Evolutionary conservation across 345 rosid genomes (phyloP).

Genomic region (Sonneratia caseolaris): DNA sequence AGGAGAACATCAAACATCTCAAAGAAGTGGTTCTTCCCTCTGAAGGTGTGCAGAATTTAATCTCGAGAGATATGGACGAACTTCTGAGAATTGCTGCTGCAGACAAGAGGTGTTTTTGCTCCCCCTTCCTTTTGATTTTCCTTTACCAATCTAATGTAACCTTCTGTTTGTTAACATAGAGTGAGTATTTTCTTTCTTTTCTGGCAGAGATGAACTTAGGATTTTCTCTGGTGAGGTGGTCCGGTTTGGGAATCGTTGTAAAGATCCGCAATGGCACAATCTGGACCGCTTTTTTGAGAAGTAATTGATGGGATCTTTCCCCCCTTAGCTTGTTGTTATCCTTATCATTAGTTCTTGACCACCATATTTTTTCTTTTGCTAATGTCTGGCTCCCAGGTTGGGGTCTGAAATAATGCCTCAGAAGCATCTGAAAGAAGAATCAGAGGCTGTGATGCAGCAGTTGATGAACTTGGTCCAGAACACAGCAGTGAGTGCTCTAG

Average conservation of each 20-base stretch:
- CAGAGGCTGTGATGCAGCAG: constrained; percentile 58
- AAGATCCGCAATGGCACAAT: constrained; percentile 99
- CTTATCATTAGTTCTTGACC: not conserved
- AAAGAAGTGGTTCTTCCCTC: constrained; percentile 85
- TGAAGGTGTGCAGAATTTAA: constrained; percentile 77
- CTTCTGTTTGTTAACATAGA: not conserved
- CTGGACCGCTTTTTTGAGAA: constrained; percentile 87
- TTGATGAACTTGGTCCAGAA: constrained; percentile 69
- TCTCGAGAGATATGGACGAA: constrained; percentile 78
- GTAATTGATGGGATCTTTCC: constrained; percentile 34
- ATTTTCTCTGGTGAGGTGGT: constrained; percentile 90
- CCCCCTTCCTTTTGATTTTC: not conserved
- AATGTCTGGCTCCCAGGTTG: constrained; percentile 41
- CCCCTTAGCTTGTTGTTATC: constrained; percentile 9
- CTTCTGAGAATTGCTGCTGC: constrained; percentile 69
- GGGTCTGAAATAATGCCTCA: constrained; percentile 65
- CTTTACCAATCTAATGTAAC: not conserved
- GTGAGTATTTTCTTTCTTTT: constrained; percentile 1
- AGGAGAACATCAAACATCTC: constrained; percentile 54
- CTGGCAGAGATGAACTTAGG: constrained; percentile 72
- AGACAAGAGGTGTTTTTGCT: constrained; percentile 60
- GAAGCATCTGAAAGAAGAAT: constrained; percentile 73
- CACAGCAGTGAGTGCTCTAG: constrained; percentile 66
- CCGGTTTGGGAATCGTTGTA: constrained; percentile 95
- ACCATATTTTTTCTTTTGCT: constrained; percentile 12